A percentile compares a stretch with the other conserved stretches of the same genome.
Conservation (phyloP, 2,329 filamentous ascomycete species). For the Alternaria gaisen region DNA sequence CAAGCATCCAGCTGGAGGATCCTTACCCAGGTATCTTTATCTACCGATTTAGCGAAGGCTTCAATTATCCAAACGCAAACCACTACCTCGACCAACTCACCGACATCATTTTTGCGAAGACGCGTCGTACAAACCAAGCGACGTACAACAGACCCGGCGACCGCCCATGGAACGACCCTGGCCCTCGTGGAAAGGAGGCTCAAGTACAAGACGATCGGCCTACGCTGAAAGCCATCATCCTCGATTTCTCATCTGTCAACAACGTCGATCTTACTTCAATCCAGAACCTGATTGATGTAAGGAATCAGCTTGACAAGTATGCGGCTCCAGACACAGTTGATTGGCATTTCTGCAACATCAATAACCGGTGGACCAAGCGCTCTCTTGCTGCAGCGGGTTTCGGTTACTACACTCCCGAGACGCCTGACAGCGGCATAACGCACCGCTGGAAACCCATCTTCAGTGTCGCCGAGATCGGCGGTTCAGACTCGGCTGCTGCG, state of each 20-base stretch:
- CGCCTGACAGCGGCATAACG: constrained; percentile 61
- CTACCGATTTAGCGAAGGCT: constrained; percentile 93
- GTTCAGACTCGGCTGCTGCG: constrained; percentile 74
- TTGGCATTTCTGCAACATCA: constrained; percentile 94
- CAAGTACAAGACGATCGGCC: constrained; percentile 63
- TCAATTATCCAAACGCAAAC: constrained; percentile 95
- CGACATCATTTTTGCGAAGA: constrained; percentile 62
- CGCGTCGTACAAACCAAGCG: constrained; percentile 77
- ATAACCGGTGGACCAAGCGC: constrained; percentile 94
- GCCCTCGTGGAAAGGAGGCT: constrained; percentile 66
- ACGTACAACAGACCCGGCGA: constrained; percentile 69
- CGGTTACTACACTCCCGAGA: constrained; percentile 73
- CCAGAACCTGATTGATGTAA: constrained; percentile 91
- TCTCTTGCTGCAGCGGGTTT: constrained; percentile 91
- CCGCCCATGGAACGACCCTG: constrained; percentile 94
- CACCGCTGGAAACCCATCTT: constrained; percentile 91
- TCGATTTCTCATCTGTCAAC: constrained; percentile 95
- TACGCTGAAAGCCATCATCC: constrained; percentile 83
- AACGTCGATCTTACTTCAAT: constrained; percentile 93
- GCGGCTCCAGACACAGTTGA: constrained; percentile 83
- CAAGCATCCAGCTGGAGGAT: constrained; percentile 76
- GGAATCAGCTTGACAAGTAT: constrained; percentile 94
- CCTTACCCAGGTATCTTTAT: constrained; percentile 96
- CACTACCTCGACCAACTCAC: constrained; percentile 79
- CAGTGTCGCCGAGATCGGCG: constrained; percentile 88